Evolutionary conservation across 139 green algal species (phyloP).

Genomic region (Bryopsis sp.): DNA sequence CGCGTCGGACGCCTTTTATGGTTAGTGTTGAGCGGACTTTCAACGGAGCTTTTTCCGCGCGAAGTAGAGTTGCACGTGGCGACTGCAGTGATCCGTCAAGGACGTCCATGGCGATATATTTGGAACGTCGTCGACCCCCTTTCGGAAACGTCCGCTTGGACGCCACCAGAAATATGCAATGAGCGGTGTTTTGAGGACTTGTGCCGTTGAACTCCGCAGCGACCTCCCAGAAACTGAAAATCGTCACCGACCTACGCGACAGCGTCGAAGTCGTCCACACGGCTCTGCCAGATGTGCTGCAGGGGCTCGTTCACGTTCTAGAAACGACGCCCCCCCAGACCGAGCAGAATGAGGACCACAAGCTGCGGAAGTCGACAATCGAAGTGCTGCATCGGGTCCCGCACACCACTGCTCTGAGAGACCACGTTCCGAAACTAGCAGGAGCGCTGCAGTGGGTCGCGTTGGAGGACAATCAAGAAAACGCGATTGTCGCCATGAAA

Average conservation of each 20-base stretch:
- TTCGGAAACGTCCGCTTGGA: too few species aligned
- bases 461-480: constrained; percentile 80
- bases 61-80: too few species aligned
- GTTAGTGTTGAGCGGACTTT: too few species aligned
- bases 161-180: too few species aligned
- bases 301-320: constrained; percentile 50
- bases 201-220: too few species aligned
- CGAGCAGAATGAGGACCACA: constrained; percentile 41
- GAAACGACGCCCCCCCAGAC: constrained; percentile 29
- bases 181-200: too few species aligned
- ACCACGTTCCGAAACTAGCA: constrained; percentile 51
- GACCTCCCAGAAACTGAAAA: constrained; percentile 34
- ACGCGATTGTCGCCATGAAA: constrained; percentile 64
- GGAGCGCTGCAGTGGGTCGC: constrained; percentile 54
- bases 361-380: constrained; percentile 56
- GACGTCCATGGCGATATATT: too few species aligned
- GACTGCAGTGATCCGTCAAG: too few species aligned
- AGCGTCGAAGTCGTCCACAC: constrained; percentile 53
- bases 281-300: constrained; percentile 46
- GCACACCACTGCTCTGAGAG: constrained; percentile 49
- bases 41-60: too few species aligned
- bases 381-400: constrained; percentile 71
- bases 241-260: constrained; percentile 48
- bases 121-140: too few species aligned
- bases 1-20: too few species aligned